Evolutionary conservation across 179 eudicot species (phyloP), one percentile per base, ranked within the genome.

Genomic region (Amaranthus tricolor): DNA sequence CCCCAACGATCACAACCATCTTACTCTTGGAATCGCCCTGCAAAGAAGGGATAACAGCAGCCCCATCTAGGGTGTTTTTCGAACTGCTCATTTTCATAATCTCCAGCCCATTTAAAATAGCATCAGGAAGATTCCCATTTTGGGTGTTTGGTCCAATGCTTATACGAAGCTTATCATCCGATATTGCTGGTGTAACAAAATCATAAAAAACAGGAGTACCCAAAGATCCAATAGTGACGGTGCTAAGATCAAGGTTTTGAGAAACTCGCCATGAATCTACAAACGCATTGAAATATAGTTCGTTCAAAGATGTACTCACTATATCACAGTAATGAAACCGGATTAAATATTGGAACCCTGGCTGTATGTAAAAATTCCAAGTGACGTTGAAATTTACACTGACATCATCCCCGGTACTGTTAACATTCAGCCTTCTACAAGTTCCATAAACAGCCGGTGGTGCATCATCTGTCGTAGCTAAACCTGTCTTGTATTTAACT

Each of bases 301-400:
- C 74, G 61, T 81, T 65, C 16, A 79, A 9, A 59, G 83, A 21
- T 2, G 17, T 5, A 74, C 94, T 93, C 68, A 86, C 89, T 15
- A 93, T 88, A 62, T 93, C 96, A 70, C 96, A 93, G 65, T 78
- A 91, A 81, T 91, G 98, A 68, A 93, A 80, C 48, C 98, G 87
- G 53, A 93, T 70, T 6, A 93, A 66, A 79, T 93, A 91, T 61
- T 79, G 91, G 81, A 86, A 93, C n/a, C 93, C 94, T 0, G 76
- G 78, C 70, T 88, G 93, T 70, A 91, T 86, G n/a, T 56, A 53
- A 64, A 93, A 86, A 45, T 80, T 79, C 96, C 96, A 93, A 6
- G 96, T 84, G 64, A 93, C 86, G 47, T 93, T 93, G 78, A 89
- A 88, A 76, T 85, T 84, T 53, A 87, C 81, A 66, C 13, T 74